Base-by-base conservation (phyloP, 2,329 filamentous ascomycete species). In the Immersiporthe knoxdaviesiana region DNA sequence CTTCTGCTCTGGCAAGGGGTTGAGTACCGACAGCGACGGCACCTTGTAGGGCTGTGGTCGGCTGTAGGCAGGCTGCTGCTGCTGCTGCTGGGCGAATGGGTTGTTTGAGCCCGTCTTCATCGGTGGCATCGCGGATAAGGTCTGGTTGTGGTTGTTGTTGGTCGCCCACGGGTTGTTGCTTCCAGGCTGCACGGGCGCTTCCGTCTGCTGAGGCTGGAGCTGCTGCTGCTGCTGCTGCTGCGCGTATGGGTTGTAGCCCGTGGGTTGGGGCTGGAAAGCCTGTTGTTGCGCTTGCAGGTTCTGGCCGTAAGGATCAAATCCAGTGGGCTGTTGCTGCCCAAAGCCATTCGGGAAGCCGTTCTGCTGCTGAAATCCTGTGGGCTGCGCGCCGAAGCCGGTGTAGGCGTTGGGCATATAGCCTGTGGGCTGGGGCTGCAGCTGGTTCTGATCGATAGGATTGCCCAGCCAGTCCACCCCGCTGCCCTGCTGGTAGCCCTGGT, bases 401-500 rank as follows among this genome's bases (percentile, higher is more conserved):
- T 88, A 89, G 37, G 84, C 82, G 72, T 86, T 86, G 67, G 80
- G 78, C 79, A 88, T 82, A 73, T 83, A 92, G n/a, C 93, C 93
- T 0, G 93, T 97, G 3, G 89, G 91, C 78, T 97, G 94, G 59
- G 88, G 86, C 78, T 94, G 90, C 74, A 91, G 86, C 78, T 92
- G 91, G 74, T 82, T 88, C 75, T 89, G 90, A 69, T 95, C 92
- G 76, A 98, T 91, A 16, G 94, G 93, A 79, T 99, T 99, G 70
- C 95, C 96, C 75, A 97, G 96, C 89, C 97, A 98, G 81, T 99
- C 96, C 24, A 99, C 96, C 16, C 93, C 93, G 68, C 92, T 92
- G 78, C 97, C 95, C 81, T 99, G 96, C 82, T 98, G 94, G 77
- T 99, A 99, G 61, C 95, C 95, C 81, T 97, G 94, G 80, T 97